These are phyloP conservation scores for Saccharomycopsis sp. DNA, from an alignment of 805 yeast species.

Conservation along the genomic window DNA sequence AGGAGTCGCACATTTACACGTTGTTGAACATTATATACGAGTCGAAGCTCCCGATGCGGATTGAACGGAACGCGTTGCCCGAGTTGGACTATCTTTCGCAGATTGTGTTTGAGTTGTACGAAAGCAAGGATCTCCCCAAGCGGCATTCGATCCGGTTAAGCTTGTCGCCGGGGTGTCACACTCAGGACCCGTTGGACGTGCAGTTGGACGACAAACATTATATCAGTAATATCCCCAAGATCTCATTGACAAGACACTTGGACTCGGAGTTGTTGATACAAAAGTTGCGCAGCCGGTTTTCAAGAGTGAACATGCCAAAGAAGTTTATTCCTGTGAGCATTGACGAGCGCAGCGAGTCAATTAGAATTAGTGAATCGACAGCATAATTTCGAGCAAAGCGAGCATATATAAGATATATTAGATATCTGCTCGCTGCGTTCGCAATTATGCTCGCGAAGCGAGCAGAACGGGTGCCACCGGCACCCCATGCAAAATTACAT, in stretches of 20 bases:
- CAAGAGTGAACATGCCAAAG: conserved; percentile 84
- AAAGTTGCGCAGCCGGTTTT: conserved; percentile 69
- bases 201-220: conserved; percentile 94
- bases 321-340: conserved; percentile 84
- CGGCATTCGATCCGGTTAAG: conserved; percentile 85
- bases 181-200: conserved; percentile 94
- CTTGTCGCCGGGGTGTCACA: conserved; percentile 97
- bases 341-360: no score
- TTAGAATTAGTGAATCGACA: no score
- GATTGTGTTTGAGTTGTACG: conserved; percentile 87
- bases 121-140: conserved; percentile 55
- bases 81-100: conserved; percentile 94
- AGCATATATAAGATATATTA: no score
- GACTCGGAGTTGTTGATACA: conserved; percentile 85
- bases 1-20: conserved; percentile 95
- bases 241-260: conserved; percentile 82
- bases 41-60: conserved; percentile 88
- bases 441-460: no score
- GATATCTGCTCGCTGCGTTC: no score
- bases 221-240: conserved; percentile 89
- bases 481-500: no score
- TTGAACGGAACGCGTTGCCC: conserved; percentile 90
- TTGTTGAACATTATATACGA: conserved; percentile 84
- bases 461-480: no score
- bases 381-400: no score